These are phyloP conservation scores for Lepidium sativum DNA, from an alignment of 345 rosid genomes.

Conservation along the genomic window DNA sequence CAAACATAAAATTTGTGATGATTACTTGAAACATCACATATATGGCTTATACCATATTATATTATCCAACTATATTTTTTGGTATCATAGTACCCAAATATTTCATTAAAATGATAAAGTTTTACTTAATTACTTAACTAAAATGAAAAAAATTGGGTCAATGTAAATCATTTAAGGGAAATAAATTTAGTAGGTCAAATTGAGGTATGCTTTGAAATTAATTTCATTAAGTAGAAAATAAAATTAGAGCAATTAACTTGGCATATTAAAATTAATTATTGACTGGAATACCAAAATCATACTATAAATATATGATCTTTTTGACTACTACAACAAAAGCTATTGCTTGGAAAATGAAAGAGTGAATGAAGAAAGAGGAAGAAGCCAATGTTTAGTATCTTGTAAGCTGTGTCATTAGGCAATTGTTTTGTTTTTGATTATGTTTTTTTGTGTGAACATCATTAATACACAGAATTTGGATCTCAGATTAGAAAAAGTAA, in stretches of 20 bases:
- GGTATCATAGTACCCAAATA: too few relatives aligned
- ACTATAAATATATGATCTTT: not conserved
- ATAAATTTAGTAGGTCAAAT: not conserved
- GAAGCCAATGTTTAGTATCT: not conserved
- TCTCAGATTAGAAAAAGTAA: not conserved
- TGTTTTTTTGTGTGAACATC: not conserved
- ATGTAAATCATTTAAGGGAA: not conserved
- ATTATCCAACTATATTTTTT: too few relatives aligned
- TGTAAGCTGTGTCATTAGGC: constrained; percentile 8
- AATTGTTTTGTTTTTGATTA: constrained; percentile 3
- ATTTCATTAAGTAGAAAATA: not conserved
- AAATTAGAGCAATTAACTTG: not conserved
- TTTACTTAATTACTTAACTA: not conserved
- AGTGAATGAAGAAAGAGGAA: not conserved
- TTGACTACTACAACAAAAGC: not conserved
- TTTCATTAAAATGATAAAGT: not conserved
- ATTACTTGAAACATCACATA: too few relatives aligned
- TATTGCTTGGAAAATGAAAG: not conserved
- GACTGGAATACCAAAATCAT: not conserved
- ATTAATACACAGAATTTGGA: not conserved
- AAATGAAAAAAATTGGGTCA: not conserved
- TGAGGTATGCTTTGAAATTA: not conserved
- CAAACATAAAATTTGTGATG: too few relatives aligned
- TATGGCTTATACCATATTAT: too few relatives aligned
- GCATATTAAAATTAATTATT: not conserved